Base-by-base conservation (phyloP, 352 stramenopile species). In the Phytophthora pini region DNA sequence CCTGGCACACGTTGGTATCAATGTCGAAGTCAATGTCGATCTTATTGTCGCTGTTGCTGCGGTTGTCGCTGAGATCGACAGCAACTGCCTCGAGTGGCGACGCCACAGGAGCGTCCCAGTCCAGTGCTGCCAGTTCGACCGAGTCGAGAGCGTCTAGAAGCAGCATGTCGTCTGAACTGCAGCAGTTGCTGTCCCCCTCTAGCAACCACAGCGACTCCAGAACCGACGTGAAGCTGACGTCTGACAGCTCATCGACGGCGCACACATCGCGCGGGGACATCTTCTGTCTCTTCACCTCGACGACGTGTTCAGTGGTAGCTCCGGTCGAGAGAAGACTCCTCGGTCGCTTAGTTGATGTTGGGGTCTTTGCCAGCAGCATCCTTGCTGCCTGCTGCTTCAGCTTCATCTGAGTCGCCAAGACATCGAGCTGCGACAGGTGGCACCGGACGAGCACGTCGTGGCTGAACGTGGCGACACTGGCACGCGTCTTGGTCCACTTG, bases 401-500 rank as follows among this genome's bases (percentile, higher is more conserved):
- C 22, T 64, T 52, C 43, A 70, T 67, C 29, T 64, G 45, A 15
- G 45, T 32, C 17, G 44, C 51, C 40, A 72, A 51, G 11, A 9
- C 46, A 12, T 13, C 13, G 11, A 76, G 34, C 20, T 72, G 10
- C 8, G 57, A 56, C 41, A 68, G 70, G 46, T 80, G 68, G 55
- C 84, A 81, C 51, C 69, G 77, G 11, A 81, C 53, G 36, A 90
- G 82, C 47, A 71, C 73, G 11, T 83, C 75, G 70, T 90, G 84
- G 12, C 74, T 87, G 55, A 90, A 90, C 17, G 81, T 90, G 70
- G 79, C 86, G 24, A 88, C 75, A 44, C 68, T 71, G 52, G 79
- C 68, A 61, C 77, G 77, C 56, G 79, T 84, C 63, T 91, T 91
- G 65, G 82, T 90, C 82, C 82, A 90, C 65, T 93, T 93, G 67